Percentiles rank a stretch among this genome's conserved stretches.
These are phyloP conservation scores for Colletotrichum eleusines DNA, from an alignment of 2,329 filamentous ascomycete species.

Conservation along the genomic window DNA sequence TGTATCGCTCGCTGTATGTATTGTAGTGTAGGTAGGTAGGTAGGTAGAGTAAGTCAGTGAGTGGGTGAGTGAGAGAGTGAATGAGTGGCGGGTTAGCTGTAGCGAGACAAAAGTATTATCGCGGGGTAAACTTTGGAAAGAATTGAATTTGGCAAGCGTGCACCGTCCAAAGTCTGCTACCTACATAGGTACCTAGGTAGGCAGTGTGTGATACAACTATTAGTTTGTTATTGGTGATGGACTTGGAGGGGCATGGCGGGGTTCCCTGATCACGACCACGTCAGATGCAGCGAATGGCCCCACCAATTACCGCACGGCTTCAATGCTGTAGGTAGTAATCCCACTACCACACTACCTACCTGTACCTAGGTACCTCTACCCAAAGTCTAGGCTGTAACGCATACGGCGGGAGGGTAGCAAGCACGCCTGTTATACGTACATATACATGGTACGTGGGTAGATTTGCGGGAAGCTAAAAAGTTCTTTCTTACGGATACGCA, in stretches of 20 bases:
- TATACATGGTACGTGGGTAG: too few relatives aligned
- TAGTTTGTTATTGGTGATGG: not conserved
- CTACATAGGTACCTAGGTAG: too few relatives aligned
- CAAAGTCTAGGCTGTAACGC: too few relatives aligned
- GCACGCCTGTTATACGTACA: too few relatives aligned
- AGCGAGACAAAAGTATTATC: slow-evolving; percentile 2
- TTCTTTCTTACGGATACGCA: too few relatives aligned
- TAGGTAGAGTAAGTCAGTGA: too few relatives aligned
- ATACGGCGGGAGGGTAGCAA: too few relatives aligned
- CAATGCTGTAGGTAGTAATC: too few relatives aligned
- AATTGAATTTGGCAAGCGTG: slow-evolving; percentile 1
- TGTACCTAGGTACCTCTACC: too few relatives aligned
- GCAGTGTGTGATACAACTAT: too few relatives aligned
- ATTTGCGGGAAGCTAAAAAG: too few relatives aligned
- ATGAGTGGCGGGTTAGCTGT: not conserved
- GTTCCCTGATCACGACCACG: slow-evolving; percentile 14
- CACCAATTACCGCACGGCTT: not conserved
- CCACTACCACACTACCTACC: not conserved
- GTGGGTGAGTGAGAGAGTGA: too few relatives aligned
- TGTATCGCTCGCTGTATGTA: not conserved
- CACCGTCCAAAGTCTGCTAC: slow-evolving; percentile 8
- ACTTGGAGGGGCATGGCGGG: slow-evolving; percentile 23
- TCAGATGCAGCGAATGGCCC: not conserved
- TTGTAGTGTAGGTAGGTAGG: not conserved
- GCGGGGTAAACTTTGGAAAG: slow-evolving; percentile 6